Evolutionary conservation across 208 protist species (phyloP), one percentile per base, ranked within the genome.

Genomic region (Acanthamoeba castellanii): DNA sequence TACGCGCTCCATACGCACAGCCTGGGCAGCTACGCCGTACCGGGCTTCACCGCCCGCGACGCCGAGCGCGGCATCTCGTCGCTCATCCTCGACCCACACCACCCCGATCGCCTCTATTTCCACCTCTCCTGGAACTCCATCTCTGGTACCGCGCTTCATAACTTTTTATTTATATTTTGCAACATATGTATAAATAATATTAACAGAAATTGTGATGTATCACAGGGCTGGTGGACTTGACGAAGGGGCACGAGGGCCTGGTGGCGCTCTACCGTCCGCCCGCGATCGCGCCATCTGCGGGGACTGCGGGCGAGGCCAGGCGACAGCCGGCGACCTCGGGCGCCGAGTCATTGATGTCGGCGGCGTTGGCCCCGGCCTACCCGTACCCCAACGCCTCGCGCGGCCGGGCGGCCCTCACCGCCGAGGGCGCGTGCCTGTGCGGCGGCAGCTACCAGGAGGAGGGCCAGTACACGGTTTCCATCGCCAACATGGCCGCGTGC

Each of bases 121-220:
- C 66, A 74, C 66, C 66, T 74, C 66, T 74, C 66, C 16, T 74
- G 66, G 66, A 74, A 74, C 66, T 22, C 66, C 32, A 74, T 74
- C 66, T 74, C 66, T 13, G 66, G 66, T 74, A 74, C 32, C 18
- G 1, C 7, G 8, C 13, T 9, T 55, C 14, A 55, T 55, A 20
- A 11, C 14, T 55, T 0, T 55, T 9, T 55, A 9, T 55, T 14
- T 55, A 20, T 55, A 55, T 55, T 2, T 20, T 20, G 50, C 14
- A n/a, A n/a, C n/a, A n/a, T n/a, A n/a, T n/a, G n/a, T n/a, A n/a
- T n/a, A n/a, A n/a, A n/a, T n/a, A n/a, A n/a, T n/a, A n/a, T n/a
- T n/a, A n/a, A n/a, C n/a, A n/a, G 42, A 47, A 47, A 8, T 47
- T 47, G 42, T 11, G 42, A 30, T 68, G 61, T 30, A 4, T 9